Evolutionary conservation across 2,329 filamentous ascomycete species (phyloP), one percentile per base, ranked within the genome.

Genomic region (Trichoderma sp.): DNA sequence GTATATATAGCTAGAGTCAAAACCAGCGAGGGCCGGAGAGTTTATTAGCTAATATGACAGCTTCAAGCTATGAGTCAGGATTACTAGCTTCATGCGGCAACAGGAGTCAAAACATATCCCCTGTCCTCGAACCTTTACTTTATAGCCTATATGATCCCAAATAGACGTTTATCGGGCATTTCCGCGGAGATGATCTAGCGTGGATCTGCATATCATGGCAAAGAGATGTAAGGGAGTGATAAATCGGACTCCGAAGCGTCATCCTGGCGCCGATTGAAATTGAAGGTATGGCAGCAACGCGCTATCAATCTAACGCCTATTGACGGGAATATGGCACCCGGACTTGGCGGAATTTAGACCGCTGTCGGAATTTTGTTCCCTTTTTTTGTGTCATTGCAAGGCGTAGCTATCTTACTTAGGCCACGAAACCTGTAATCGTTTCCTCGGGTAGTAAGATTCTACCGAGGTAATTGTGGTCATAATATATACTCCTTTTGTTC

Each of bases 1-100:
- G 59, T 52, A 62, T 62, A 52, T 52, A 33, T 62, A 62, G 37
- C 40, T 43, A 43, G 29, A n/a, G 24, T 62, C 11, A 27, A 31
- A 27, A 60, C 5, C n/a, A 62, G 27, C 27, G 31, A 21, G 13
- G 43, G 24, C 10, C 59, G 37, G 29, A 27, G 47, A 43, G n/a
- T 19, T 29, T 49, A 8, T 43, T 49, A 21, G 35, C 31, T 47
- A 47, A 10, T 49, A 21, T 24, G 11, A 49, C 3, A 21, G 21
- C 13, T 8, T 49, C 47, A 21, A 49, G 47, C n/a, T 14, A 52
- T 62, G 59, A 62, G n/a, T 62, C 59, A 62, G 40, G 31, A 27
- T 24, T 49, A 16, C 27, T 52, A 52, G 37, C 8, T 19, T 29
- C 59, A n/a, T 10, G 57, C 35, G 35, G 57, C 21, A 49, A 49